These are phyloP conservation scores for Penicillium parvum DNA, from an alignment of 495 filamentous ascomycete species.

Conservation along the genomic window DNA sequence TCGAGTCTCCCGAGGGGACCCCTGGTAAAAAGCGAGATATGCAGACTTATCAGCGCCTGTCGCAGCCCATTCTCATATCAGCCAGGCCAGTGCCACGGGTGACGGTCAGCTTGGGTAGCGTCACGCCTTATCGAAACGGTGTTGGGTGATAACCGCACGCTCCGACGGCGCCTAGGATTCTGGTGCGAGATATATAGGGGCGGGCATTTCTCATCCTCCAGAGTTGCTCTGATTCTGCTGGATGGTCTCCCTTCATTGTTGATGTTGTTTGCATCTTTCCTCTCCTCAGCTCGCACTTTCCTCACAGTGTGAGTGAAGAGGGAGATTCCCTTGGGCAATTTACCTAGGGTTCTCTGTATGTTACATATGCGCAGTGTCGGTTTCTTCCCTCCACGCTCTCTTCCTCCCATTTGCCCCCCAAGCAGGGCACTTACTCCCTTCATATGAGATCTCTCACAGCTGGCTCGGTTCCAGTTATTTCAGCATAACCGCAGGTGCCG, in stretches of 20 bases:
- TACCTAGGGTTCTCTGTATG: not conserved
- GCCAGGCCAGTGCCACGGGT: constrained; percentile 2
- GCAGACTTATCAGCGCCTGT: not conserved
- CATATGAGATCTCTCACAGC: constrained; percentile 13
- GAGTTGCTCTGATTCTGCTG: no score
- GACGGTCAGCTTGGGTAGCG: constrained; percentile 8
- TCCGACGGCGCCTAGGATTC: not conserved
- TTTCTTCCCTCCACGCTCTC: constrained; percentile 14
- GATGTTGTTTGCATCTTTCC: no score
- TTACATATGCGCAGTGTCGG: constrained; percentile 12
- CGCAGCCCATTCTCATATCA: constrained; percentile 6
- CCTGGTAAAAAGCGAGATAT: constrained; percentile 1
- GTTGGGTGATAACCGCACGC: constrained; percentile 16
- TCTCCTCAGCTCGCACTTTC: no score
- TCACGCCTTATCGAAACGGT: constrained; percentile 21
- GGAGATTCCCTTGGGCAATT: not conserved
- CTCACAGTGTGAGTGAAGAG: no score
- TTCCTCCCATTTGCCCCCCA: not conserved
- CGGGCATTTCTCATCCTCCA: no score
- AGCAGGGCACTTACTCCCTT: not conserved
- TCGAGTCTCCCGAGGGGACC: not conserved
- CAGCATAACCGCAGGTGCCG: constrained; percentile 22
- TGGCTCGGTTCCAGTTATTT: no score
- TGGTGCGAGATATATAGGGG: constrained; percentile 9
- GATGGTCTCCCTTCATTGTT: no score